These are phyloP conservation scores for Vaccinium darrowii DNA, from an alignment of 148 eudicot genomes.

Conservation along the genomic window DNA sequence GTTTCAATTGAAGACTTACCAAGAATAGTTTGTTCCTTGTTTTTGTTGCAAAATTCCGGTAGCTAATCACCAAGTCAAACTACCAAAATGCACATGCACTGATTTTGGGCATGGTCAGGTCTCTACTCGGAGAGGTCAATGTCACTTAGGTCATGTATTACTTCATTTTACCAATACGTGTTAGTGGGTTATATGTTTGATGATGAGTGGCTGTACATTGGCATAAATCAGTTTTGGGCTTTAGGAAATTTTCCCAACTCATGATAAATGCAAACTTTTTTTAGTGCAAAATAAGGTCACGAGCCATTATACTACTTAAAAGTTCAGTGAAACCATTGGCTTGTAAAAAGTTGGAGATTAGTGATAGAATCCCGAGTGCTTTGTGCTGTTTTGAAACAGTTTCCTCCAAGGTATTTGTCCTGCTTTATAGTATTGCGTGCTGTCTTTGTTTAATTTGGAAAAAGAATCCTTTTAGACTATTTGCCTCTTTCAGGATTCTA, in stretches of 20 bases:
- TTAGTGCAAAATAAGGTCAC: slow-evolving; percentile 6
- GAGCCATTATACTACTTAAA: neutral
- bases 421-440: neutral
- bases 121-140: neutral
- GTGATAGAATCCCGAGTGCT: neutral
- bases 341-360: slow-evolving; percentile 7
- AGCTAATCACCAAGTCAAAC: neutral
- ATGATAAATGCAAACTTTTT: neutral
- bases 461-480: neutral
- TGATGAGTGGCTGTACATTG: neutral
- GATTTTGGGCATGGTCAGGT: neutral
- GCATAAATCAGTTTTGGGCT: neutral
- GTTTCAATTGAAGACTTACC: slow-evolving; percentile 4
- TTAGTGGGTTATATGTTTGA: neutral
- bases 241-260: neutral
- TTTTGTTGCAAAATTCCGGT: neutral
- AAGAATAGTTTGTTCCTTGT: neutral
- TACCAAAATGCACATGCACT: neutral
- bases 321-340: slow-evolving; percentile 10
- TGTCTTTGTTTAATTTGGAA: neutral
- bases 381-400: neutral
- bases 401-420: neutral
- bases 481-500: neutral
- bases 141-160: neutral
- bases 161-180: neutral